Evolutionary conservation across 805 yeast species (phyloP).

Genomic region (Yarrowia sp.): DNA sequence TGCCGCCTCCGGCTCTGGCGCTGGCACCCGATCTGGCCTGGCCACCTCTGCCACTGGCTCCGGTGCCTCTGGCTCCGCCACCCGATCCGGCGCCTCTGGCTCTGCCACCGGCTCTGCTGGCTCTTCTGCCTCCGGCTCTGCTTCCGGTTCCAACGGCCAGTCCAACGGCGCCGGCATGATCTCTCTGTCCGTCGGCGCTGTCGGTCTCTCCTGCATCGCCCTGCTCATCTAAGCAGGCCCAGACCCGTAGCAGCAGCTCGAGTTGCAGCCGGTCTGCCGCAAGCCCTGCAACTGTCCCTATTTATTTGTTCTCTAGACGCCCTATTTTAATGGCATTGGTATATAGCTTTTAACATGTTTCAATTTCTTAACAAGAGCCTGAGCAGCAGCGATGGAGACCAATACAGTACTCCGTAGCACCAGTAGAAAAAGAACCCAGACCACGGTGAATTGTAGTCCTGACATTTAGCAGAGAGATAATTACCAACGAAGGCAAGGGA

Average conservation of each 20-base stretch:
- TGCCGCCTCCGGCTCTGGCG: not conserved
- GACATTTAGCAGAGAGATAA: no score
- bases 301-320: conserved; percentile 13
- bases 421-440: no score
- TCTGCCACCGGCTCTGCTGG: not conserved
- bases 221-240: conserved; percentile 14
- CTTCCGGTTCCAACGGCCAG: conserved; percentile 12
- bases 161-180: conserved; percentile 18
- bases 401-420: no score
- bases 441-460: no score
- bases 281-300: conserved; percentile 1
- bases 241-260: not conserved
- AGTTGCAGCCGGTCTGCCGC: conserved; percentile 2
- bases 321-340: not conserved
- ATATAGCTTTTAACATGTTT: conserved; percentile 15
- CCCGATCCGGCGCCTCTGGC: not conserved
- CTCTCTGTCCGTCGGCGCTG: conserved; percentile 8
- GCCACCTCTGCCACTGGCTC: not conserved
- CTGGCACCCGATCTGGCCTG: not conserved
- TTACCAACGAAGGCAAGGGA: no score
- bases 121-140: conserved; percentile 7
- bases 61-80: not conserved
- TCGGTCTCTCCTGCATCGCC: conserved; percentile 15
- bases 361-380: not conserved
- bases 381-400: not conserved